Evolutionary conservation across 495 filamentous ascomycete species (phyloP).

Genomic region (Neohortaea acidophila): DNA sequence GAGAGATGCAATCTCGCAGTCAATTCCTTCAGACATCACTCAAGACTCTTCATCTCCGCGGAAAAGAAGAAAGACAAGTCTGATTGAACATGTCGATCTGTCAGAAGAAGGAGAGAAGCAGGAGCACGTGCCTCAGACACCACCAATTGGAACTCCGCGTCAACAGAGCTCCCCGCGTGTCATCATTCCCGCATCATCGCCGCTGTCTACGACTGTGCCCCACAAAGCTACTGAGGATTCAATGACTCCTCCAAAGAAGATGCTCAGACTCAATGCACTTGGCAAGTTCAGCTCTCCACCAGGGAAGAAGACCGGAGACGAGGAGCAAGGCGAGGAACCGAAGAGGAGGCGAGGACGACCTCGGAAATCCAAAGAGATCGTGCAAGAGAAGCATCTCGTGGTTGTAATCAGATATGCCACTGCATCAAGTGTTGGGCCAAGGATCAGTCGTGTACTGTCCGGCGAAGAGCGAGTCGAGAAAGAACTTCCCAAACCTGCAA

Average conservation of each 20-base stretch:
- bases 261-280: conserved; percentile 39
- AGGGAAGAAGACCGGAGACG: conserved; percentile 18
- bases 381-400: conserved; percentile 21
- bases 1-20: background rate
- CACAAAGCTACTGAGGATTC: background rate
- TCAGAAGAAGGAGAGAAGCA: conserved; percentile 2
- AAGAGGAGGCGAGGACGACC: conserved; percentile 6
- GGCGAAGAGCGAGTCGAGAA: conserved; percentile 10
- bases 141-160: background rate
- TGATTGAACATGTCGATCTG: no score
- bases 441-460: conserved; percentile 38
- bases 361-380: conserved; percentile 10
- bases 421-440: conserved; percentile 26
- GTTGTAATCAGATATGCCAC: conserved; percentile 34
- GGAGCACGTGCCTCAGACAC: background rate
- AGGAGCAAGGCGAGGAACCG: conserved; percentile 18
- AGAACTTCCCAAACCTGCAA: conserved; percentile 5
- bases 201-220: background rate
- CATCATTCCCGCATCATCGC: conserved; percentile 8
- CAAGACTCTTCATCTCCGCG: background rate
- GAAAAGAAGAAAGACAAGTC: conserved; percentile 9
- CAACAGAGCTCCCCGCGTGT: conserved; percentile 2
- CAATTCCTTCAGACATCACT: no score
- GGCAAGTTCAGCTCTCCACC: conserved; percentile 44
- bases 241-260: conserved; percentile 27